These are phyloP conservation scores for Rhodotorula sp. DNA, from an alignment of 1,284 basidiomycete species.

Conservation along the genomic window DNA sequence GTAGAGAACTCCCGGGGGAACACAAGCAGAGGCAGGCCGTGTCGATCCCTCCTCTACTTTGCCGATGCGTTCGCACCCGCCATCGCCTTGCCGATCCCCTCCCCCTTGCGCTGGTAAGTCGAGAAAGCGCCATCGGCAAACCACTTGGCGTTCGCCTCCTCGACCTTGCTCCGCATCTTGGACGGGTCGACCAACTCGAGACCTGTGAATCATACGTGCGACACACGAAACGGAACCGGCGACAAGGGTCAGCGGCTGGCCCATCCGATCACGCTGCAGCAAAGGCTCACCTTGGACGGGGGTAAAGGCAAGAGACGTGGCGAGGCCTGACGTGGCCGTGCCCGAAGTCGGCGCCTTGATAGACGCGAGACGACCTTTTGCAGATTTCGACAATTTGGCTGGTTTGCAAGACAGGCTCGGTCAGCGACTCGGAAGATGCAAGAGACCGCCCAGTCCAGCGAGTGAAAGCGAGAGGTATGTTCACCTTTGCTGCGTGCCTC, in stretches of 20 bases:
- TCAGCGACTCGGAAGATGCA: neutral
- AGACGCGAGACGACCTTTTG: slow-evolving; percentile 68
- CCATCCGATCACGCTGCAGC: neutral
- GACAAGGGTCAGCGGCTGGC: neutral
- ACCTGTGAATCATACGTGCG: slow-evolving; percentile 15
- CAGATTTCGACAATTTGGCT: slow-evolving; percentile 96
- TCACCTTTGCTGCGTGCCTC: slow-evolving; percentile 83
- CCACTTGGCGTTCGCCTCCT: slow-evolving; percentile 51
- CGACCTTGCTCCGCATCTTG: slow-evolving; percentile 44
- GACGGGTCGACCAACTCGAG: slow-evolving; percentile 52
- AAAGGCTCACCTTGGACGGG: slow-evolving; percentile 77
- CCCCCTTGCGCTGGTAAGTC: slow-evolving; percentile 25
- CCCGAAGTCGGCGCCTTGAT: slow-evolving; percentile 51
- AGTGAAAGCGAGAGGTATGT: slow-evolving; percentile 41
- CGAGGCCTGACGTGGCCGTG: slow-evolving; percentile 72
- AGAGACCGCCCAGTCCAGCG: neutral
- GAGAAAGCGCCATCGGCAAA: slow-evolving; percentile 42
- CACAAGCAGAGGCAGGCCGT: too few relatives aligned
- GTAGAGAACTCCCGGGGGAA: too few relatives aligned
- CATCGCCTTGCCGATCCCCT: slow-evolving; percentile 34
- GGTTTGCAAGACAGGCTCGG: neutral
- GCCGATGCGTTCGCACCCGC: neutral
- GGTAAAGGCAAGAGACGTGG: slow-evolving; percentile 89
- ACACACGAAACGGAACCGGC: neutral
- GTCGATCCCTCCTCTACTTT: too few relatives aligned